Base-by-base conservation (phyloP, 2,329 filamentous ascomycete genomes). In the Bipolaris bicolor region DNA sequence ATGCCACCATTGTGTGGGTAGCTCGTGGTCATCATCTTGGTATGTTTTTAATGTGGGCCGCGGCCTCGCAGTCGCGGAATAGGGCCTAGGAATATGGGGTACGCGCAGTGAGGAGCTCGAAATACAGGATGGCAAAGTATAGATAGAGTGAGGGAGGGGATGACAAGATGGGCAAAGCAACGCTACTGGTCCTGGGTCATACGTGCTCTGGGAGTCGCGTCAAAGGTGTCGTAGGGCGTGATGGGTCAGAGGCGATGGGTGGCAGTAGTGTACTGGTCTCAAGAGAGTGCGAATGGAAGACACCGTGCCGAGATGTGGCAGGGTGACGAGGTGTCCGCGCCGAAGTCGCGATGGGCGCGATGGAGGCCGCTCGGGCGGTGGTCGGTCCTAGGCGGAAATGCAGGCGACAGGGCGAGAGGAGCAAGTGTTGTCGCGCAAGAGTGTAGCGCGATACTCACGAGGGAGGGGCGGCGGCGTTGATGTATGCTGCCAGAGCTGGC, bases 1-100 rank as follows among this genome's bases (percentile, higher is more conserved):
- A 92, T 90, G 73, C 82, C 85, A 64, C 88, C 87, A 80, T 91
- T 82, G 73, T 83, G 88, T 76, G 88, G 87, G 75, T 83, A 90
- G 71, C 84, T 82, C 61, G 88, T 84, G 43, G 73, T 70, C 88
- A 91, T 91, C 88, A 91, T 91, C 75, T 78, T 83, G 67, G 39
- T 60, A 36, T 50, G 33, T 57, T 60, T 52, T 52, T 40, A 60
- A 51, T 49, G 55, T 64, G 51, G 55, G 49, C 46, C 36, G 53
- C 46, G 52, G 60, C 60, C 55, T 64, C 56, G 52, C 60, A 50
- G 62, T 61, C 43, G 49, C 39, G 36, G 51, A 33, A 36, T 52
- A 16, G 20, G 18, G 39, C 22, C 31, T 47, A 37, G 53, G 50
- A 33, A 62, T 55, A 48, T 43, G 57, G 36, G 44, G 52, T 37